Percentiles rank a stretch among this genome's conserved stretches.
These are phyloP conservation scores for Smallanthus sonchifolius DNA, from an alignment of 129 eudicot genomes.

Conservation along the genomic window DNA sequence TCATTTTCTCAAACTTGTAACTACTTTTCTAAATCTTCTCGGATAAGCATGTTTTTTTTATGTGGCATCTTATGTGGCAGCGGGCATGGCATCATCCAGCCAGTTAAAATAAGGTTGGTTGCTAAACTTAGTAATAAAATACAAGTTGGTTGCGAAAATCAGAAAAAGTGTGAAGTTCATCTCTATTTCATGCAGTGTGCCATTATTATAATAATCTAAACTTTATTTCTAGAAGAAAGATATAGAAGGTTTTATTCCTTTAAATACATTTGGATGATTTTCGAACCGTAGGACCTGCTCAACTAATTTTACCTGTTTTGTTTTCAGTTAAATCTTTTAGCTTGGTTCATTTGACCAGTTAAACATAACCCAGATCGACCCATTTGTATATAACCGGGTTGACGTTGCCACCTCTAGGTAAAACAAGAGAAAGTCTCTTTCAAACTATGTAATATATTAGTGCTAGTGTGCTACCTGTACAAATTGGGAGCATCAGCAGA, in stretches of 20 bases:
- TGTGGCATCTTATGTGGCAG: background rate
- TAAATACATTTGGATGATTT: background rate
- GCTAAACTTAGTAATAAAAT: background rate
- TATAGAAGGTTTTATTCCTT: background rate
- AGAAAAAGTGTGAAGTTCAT: background rate
- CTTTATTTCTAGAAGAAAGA: background rate
- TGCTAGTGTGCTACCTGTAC: conserved; percentile 45
- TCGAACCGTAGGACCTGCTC: background rate
- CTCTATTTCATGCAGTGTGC: background rate
- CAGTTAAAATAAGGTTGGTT: background rate
- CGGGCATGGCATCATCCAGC: background rate
- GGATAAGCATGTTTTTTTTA: background rate
- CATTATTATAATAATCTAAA: background rate
- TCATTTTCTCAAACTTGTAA: background rate
- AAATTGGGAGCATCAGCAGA: conserved; percentile 73
- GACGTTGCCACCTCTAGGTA: background rate
- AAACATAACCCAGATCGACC: background rate
- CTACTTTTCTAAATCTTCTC: background rate
- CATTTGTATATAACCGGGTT: background rate
- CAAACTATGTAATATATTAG: background rate
- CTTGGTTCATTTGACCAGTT: background rate
- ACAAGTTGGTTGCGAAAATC: background rate
- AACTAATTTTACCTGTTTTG: background rate
- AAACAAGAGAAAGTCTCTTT: background rate
- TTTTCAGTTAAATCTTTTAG: background rate